Evolutionary conservation across 176 grass and related monocot species (phyloP).

Genomic region (Ananas comosus): DNA sequence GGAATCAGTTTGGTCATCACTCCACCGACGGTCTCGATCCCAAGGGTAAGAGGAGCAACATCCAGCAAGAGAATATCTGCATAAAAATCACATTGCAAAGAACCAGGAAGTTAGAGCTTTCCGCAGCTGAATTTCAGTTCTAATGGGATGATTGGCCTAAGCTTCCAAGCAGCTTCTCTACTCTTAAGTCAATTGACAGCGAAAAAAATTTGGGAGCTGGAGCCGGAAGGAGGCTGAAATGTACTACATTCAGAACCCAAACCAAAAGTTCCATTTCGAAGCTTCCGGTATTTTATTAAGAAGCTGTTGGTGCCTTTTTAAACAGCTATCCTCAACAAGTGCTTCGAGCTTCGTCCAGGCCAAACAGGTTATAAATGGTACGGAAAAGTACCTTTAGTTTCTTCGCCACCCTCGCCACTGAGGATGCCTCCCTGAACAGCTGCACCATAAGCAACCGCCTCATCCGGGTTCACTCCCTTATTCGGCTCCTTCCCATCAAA

Average conservation of each 20-base stretch:
- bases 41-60: slow-evolving; percentile 11
- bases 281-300: too few relatives aligned
- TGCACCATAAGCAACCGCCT: slow-evolving; percentile 17
- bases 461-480: slow-evolving; percentile 10
- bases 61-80: slow-evolving; percentile 20
- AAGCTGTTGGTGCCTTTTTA: too few relatives aligned
- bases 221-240: background rate
- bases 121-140: background rate
- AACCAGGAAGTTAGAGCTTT: background rate
- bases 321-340: too few relatives aligned
- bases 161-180: too few relatives aligned
- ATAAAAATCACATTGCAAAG: background rate
- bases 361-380: background rate
- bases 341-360: too few relatives aligned
- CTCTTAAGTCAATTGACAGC: too few relatives aligned
- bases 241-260: background rate
- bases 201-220: background rate
- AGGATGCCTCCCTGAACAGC: slow-evolving; percentile 11
- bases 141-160: background rate
- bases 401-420: slow-evolving; percentile 1
- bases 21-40: slow-evolving; percentile 23
- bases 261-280: background rate
- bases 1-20: slow-evolving; percentile 33
- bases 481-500: slow-evolving; percentile 18
- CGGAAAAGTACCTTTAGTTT: slow-evolving; percentile 7